Base-by-base conservation (phyloP, 352 stramenopile genomes). In the Pythium sukuiense region DNA sequence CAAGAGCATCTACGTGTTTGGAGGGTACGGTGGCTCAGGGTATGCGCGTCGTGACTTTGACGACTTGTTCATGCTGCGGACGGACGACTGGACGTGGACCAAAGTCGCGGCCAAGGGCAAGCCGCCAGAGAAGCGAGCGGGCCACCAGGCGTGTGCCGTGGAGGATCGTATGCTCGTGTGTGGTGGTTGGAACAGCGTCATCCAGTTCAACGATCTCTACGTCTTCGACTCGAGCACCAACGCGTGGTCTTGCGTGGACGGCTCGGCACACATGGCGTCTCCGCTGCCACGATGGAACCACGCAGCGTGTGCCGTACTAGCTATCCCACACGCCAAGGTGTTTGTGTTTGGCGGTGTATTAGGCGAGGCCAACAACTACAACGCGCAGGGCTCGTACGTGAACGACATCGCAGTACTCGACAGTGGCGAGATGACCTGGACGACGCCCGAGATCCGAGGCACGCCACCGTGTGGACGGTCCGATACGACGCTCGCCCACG, bases 271-370 rank as follows among this genome's bases (percentile, higher is more conserved):
- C 61, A 92, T 93, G 84, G 81, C 73, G 4, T 87, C 72, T 33
- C 69, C 78, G n/a, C 60, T 90, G 55, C 87, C 88, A n/a, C 87
- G 95, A n/a, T 99, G 96, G 96, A 98, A 98, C 69, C 96, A 98
- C 69, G 79, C 93, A 18, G 85, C 89, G 8, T 95, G 97, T 56
- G 91, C 89, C 13, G 95, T 99, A 24, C 82, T 96, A 27, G 95
- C 96, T 35, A 98, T 99, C 50, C 96, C 96, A 8, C 80, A 98
- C 65, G 96, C 91, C 66, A 98, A 99, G 57, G 81, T 99, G 12
- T 99, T 99, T 70, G 80, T 98, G 18, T 99, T 99, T 74, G 97
- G 97, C n/a, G 96, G 97, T 18, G 96, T 98, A 29, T 82, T 94
- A 30, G 94, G 94, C 16, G 89, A 98, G 43, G 67, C 95, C 0